Evolutionary conservation across 768 basidiomycete genomes (phyloP).

Genomic region (Lactarius pseudohatsudake): DNA sequence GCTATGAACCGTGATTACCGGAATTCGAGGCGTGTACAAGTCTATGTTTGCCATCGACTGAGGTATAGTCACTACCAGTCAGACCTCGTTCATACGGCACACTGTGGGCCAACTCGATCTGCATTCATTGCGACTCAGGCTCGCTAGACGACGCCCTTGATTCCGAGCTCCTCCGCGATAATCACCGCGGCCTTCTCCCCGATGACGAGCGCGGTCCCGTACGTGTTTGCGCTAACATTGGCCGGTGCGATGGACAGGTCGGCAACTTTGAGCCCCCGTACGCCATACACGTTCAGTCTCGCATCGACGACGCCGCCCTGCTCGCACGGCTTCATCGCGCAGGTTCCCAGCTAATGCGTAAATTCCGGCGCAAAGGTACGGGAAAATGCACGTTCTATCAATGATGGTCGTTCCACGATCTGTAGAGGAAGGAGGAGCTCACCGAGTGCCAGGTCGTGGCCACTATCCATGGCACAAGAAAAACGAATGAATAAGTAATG

Average conservation of each 20-base stretch:
- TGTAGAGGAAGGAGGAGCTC: not conserved
- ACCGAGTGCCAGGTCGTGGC: conserved; percentile 39
- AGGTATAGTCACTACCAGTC: too few relatives aligned
- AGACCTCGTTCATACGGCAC: too few relatives aligned
- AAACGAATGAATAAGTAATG: not conserved
- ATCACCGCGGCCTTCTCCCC: conserved; percentile 62
- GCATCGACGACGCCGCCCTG: conserved; percentile 62
- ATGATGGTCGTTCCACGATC: not conserved
- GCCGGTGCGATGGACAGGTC: conserved; percentile 42
- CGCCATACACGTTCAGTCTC: conserved; percentile 60
- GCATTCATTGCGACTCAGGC: not conserved
- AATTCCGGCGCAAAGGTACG: too few relatives aligned
- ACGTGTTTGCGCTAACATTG: conserved; percentile 44
- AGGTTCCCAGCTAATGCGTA: conserved; percentile 49
- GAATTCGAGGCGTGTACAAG: too few relatives aligned
- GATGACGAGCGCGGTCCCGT: conserved; percentile 43
- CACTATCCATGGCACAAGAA: conserved; percentile 27
- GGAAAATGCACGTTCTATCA: not conserved
- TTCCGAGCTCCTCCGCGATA: conserved; percentile 51
- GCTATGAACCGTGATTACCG: too few relatives aligned
- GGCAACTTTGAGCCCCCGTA: conserved; percentile 54
- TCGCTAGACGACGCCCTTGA: conserved; percentile 16
- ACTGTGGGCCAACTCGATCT: too few relatives aligned
- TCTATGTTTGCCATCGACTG: too few relatives aligned
- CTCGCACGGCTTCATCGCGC: conserved; percentile 61